Conservation (phyloP, 139 green algal species). For the Chlamydomonas eustigma region DNA sequence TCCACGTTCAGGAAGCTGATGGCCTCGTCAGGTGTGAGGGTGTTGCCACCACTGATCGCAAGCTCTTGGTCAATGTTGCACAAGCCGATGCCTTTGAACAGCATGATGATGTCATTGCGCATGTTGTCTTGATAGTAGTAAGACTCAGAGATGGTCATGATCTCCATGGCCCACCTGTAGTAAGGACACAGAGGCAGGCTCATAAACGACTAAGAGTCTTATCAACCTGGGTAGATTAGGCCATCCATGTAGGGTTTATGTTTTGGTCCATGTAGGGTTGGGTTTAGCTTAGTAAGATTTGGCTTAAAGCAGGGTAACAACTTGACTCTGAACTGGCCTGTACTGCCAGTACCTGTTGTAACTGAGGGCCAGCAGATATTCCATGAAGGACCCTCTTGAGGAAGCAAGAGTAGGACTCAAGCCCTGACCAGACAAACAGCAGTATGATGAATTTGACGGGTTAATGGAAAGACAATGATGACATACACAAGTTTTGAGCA, state of each 20-base stretch:
- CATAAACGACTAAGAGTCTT: no score
- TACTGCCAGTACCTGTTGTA: conserved; percentile 35
- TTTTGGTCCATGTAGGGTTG: no score
- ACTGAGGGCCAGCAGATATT: conserved; percentile 35
- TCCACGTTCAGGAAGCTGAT: conserved; percentile 31
- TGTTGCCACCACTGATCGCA: background rate
- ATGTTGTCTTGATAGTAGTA: conserved; percentile 36
- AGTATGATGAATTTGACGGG: no score
- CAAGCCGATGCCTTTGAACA: conserved; percentile 30
- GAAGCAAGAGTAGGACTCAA: conserved; percentile 20
- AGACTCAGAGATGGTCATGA: conserved; percentile 26
- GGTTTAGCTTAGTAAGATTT: no score
- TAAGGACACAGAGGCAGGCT: no score
- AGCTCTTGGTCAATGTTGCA: conserved; percentile 34
- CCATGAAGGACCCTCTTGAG: conserved; percentile 20
- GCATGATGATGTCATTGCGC: conserved; percentile 38
- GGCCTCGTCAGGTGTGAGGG: conserved; percentile 18
- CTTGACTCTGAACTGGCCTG: no score
- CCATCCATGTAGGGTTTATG: no score
- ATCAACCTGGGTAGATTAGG: no score
- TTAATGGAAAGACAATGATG: no score
- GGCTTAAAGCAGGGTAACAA: no score
- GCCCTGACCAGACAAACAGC: no score
- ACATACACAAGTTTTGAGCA: background rate
- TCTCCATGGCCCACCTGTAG: conserved; percentile 37